Base-by-base conservation (phyloP, 371 early-diverging fungal genomes). In the Mucor racemosus region DNA sequence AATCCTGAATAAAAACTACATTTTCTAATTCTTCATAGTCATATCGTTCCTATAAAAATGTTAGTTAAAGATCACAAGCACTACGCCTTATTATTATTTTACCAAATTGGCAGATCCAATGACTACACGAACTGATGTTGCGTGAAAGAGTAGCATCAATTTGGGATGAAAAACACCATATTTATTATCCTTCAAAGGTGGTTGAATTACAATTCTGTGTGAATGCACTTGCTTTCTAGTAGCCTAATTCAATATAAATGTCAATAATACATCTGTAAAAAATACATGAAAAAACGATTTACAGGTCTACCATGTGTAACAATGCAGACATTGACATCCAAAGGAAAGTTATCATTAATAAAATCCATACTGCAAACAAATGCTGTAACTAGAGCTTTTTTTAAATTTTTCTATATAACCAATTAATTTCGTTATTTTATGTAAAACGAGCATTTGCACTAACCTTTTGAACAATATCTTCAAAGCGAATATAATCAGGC, bases 81-180 rank as follows among this genome's bases (percentile, higher is more conserved):
- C 3, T 26, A 26, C 3, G 26, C 26, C 1, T 26, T 26, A 26
- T 26, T 26, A 3, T 26, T 55, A 36, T 36, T 64, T 48, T 68
- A 82, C 82, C 68, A 82, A 58, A 58, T 82, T 82, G 5, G 80
- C 83, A 2, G 83, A 82, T 14, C 83, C 80, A 58, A 82, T 80
- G 3, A 82, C 80, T 1, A 82, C 79, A 14, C 83, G 70, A 35
- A 82, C 9, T n/a, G 75, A 77, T 2, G 65, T 53, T 11, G 67
- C 62, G 26, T 72, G 74, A 21, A 82, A 73, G 10, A 82, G 50
- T 1, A 82, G 60, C 83, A 82, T 82, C 13, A 82, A 46, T 39
- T 82, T 82, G 17, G 76, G 58, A 69, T 82, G 83, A 57, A 82
- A 82, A 2, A 73, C 71, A 11, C 83, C 83, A 48, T 56, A 82